Percentiles rank a stretch among this genome's conserved stretches.
Conservation (phyloP, 2,329 filamentous ascomycete species). For the Nakataea oryzae region DNA sequence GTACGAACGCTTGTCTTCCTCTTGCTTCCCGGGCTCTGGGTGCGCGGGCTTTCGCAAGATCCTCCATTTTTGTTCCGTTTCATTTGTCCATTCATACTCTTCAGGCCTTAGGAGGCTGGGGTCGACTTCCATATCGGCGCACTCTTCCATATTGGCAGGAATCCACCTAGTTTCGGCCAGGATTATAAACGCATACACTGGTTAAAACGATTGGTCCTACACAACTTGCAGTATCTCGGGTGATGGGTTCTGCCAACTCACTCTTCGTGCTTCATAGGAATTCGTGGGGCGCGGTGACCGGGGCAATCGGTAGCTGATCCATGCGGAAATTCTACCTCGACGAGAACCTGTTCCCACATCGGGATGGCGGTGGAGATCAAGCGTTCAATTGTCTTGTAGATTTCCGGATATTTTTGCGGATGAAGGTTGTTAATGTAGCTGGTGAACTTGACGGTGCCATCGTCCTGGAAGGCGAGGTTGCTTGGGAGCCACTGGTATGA, state of each 20-base stretch:
- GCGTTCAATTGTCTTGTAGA: conserved; percentile 24
- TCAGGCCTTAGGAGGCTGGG: neutral
- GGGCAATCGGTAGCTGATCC: neutral
- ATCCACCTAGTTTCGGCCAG: neutral
- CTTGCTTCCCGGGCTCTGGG: conserved; percentile 5
- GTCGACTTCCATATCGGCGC: neutral
- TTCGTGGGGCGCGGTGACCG: neutral
- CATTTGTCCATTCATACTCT: neutral
- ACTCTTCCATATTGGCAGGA: neutral
- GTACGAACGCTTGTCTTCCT: neutral
- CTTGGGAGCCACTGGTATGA: conserved; percentile 23
- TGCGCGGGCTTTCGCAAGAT: conserved; percentile 8
- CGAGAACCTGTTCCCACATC: conserved; percentile 25
- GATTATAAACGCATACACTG: neutral
- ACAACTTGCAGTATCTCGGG: neutral
- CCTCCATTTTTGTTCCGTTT: neutral
- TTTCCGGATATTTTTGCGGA: conserved; percentile 18
- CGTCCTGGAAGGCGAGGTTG: conserved; percentile 20
- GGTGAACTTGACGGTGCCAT: conserved; percentile 20
- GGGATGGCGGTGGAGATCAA: conserved; percentile 25
- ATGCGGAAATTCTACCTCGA: neutral
- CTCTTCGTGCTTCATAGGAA: neutral
- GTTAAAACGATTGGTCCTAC: neutral
- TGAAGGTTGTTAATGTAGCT: conserved; percentile 37
- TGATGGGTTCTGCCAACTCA: neutral